These are phyloP conservation scores for Nicotiana benthamiana DNA, from an alignment of 257 asterid genomes.

Conservation along the genomic window DNA sequence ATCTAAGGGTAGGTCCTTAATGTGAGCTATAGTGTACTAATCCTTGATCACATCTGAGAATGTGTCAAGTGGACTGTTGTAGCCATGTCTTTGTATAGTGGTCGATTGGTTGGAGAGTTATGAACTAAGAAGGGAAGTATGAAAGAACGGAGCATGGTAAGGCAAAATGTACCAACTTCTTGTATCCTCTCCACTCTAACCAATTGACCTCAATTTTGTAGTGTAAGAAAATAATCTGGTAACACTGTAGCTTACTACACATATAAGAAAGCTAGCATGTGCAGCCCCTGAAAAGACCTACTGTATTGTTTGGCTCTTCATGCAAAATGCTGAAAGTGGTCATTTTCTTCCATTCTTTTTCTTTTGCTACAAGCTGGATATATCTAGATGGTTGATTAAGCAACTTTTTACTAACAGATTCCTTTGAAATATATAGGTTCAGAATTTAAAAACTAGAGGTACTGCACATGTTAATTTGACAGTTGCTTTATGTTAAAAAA, in stretches of 20 bases:
- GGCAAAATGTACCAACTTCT: background rate
- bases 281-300: background rate
- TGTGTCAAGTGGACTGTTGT: slow-evolving; percentile 3
- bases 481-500: background rate
- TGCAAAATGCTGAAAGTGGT: background rate
- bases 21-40: background rate
- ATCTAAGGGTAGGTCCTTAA: background rate
- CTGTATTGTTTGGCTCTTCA: background rate
- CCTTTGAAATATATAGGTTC: background rate
- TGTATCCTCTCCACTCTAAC: background rate
- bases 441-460: background rate
- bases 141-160: background rate
- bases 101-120: background rate
- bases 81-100: background rate
- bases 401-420: background rate
- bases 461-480: background rate
- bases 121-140: background rate
- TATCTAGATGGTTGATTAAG: background rate
- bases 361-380: background rate
- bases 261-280: background rate
- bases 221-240: background rate
- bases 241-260: background rate
- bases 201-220: background rate
- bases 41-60: background rate
- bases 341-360: background rate